Evolutionary conservation across 176 grass and related monocot species (phyloP), one percentile per base, ranked within the genome.

Genomic region (Tuctoria greenei): DNA sequence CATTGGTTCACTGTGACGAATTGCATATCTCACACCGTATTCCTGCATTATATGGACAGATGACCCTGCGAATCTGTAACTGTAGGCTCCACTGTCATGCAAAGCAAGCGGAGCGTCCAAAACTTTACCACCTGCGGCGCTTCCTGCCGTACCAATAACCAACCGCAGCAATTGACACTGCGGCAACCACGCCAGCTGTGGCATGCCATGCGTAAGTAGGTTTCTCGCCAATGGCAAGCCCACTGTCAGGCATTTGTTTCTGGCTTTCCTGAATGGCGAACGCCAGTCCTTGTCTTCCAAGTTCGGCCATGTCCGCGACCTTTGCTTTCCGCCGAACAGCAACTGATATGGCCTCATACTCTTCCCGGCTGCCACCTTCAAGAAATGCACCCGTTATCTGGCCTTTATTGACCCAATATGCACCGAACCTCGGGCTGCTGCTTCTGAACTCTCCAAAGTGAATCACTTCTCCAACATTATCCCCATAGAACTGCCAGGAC

Each of bases 401-500:
- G 11, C 73, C 79, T 61, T 92, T 87, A 69, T 82, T 26, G 28
- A 95, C 80, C 95, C 95, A 98, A 45, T 95, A 98, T 17, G 89
- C 82, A 69, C 95, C 95, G 43, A 98, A 98, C 37, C 73, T 82
- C 4, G 87, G 78, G 63, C 46, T 80, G 10, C 76, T 86, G 61
- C 71, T 66, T 8, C 76, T 55, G 61, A 94, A 95, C 24, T 92
- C 86, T 10, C 95, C 95, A 1, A 84, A 95, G 72, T 98, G 95
- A 71, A 92, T 64, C 16, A 79, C 91, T 45, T 88, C 89, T 46
- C 95, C 95, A 61, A 86, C 52, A 74, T 92, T 98, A 67, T 98
- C 87, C 43, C 95, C 95, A 39, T 95, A 98, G 83, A 98, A 95
- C 60, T 98, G 95, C 95, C 95, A 98, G 18, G 89, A 92, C 20